Evolutionary conservation across 1,139 yeast genomes (phyloP), one percentile per base, ranked within the genome.

Genomic region (Sugiyamaella japonica): DNA sequence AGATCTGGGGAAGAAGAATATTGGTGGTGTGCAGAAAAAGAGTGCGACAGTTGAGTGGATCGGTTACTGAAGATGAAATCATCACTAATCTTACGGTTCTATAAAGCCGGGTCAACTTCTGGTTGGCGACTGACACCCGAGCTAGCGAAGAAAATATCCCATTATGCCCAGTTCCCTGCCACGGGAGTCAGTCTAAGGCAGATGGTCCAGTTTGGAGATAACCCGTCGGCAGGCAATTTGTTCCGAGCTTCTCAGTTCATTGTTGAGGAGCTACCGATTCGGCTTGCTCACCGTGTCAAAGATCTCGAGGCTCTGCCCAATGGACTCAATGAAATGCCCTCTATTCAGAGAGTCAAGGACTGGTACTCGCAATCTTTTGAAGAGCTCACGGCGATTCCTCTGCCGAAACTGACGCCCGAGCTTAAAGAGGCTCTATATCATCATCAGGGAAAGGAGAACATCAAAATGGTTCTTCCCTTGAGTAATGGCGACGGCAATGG

Each of bases 351-450:
- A 61, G 97, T 90, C 17, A 81, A 85, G 59, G 84, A 88, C 67
- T 90, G 97, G 97, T 90, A 90, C 66, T 93, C 95, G 1, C 95
- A 89, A 70, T 85, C 93, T 15, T 90, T 89, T 69, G 90, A 89
- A 63, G 97, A 89, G 66, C 77, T 89, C 62, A 83, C 87, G 10
- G 73, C 78, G 10, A 62, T 75, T 25, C 68, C 69, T 23, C 62
- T 64, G 17, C 76, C 76, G 1, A 59, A 58, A 40, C 60, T 73
- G 36, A 53, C 63, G 13, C 48, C 61, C 10, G 73, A 69, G 37
- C 57, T 70, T 23, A 65, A 66, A 51, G 48, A 56, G 29, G 53
- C 60, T 56, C 60, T 70, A 13, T 69, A 69, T 58, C 59, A 60
- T 46, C 63, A 63, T 8, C 58, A 51, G 41, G 54, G 55, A 42